Base-by-base conservation (phyloP, 2,329 filamentous ascomycete genomes). In the Verticillium zaregamsianum region DNA sequence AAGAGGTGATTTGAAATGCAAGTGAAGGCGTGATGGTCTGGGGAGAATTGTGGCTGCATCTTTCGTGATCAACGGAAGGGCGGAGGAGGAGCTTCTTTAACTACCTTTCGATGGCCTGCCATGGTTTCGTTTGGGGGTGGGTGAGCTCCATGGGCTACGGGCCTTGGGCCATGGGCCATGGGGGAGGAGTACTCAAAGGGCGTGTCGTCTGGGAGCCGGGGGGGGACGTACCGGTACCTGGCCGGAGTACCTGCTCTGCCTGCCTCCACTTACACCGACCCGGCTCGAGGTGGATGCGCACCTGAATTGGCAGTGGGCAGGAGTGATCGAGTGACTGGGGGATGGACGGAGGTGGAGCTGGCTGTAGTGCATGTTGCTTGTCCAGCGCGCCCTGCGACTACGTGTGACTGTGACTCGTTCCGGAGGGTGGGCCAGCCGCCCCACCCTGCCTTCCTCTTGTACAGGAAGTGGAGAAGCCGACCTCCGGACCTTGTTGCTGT, bases 191-290 rank as follows among this genome's bases (percentile, higher is more conserved):
- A 52, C 45, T 52, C 17, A 52, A 23, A 52, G 45, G 45, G 45
- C 45, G 45, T 52, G 20, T 23, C 20, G 45, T 52, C 45, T 52
- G 45, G 45, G 17, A 23, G 45, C n/a, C 45, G n/a, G 23, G 65
- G 66, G n/a, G n/a, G 56, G 35, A 62, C 49, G 63, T 65, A 65
- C 63, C 62, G 60, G 63, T 64, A 65, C 63, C 52, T 61, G 49
- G 23, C n/a, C 5, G 23, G 59, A 52, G 63, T 65, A 61, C 63
- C 20, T 60, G 35, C 45, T 14, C 33, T 11, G 45, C 45, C 45
- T 52, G n/a, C 45, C 45, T 52, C 20, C 45, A 52, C 45, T 52
- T 52, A 20, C 45, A 52, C 45, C n/a, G 45, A 52, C n/a, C 45
- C 45, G 45, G 45, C 45, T 37, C 23, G 49, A 39, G 45, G 54